These are phyloP conservation scores for Phialocephala subalpina DNA, from an alignment of 2,329 filamentous ascomycete genomes.

Conservation along the genomic window DNA sequence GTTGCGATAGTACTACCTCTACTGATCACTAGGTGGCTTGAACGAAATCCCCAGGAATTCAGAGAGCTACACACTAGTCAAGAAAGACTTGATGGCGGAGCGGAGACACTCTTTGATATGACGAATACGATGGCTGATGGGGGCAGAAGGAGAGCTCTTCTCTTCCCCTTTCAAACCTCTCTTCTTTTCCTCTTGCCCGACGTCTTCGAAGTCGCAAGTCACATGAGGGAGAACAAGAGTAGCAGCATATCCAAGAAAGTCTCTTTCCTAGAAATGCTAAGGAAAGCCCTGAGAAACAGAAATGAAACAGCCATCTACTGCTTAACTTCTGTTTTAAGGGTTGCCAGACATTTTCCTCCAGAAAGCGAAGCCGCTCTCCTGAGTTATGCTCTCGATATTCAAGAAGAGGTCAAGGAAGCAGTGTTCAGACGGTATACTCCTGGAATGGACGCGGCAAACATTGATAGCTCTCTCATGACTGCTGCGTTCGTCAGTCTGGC, in stretches of 20 bases:
- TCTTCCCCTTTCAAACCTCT: conserved; percentile 69
- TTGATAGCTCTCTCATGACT: conserved; percentile 71
- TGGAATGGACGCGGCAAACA: conserved; percentile 55
- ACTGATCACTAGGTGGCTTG: conserved; percentile 71
- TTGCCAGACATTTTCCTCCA: conserved; percentile 68
- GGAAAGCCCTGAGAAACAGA: conserved; percentile 68
- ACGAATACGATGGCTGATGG: conserved; percentile 67
- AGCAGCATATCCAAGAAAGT: conserved; percentile 71
- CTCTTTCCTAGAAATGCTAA: conserved; percentile 67
- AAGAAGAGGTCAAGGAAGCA: conserved; percentile 72
- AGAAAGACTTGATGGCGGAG: conserved; percentile 68
- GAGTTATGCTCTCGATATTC: conserved; percentile 74
- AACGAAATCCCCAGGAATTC: conserved; percentile 71
- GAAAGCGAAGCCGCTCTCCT: conserved; percentile 66
- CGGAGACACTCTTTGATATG: conserved; percentile 76
- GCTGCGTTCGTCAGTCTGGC: conserved; percentile 71
- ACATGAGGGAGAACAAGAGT: conserved; percentile 69
- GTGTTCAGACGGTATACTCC: conserved; percentile 64
- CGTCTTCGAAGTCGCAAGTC: conserved; percentile 74
- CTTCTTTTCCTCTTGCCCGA: conserved; percentile 71
- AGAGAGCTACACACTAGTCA: conserved; percentile 67
- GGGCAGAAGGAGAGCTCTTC: conserved; percentile 59
- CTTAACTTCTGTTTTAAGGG: conserved; percentile 67
- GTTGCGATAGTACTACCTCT: conserved; percentile 69
- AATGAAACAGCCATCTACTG: conserved; percentile 75